phyloP scores from a whole-genome alignment of 257 asterid species.

The Solanum pimpinellifolium region DNA sequence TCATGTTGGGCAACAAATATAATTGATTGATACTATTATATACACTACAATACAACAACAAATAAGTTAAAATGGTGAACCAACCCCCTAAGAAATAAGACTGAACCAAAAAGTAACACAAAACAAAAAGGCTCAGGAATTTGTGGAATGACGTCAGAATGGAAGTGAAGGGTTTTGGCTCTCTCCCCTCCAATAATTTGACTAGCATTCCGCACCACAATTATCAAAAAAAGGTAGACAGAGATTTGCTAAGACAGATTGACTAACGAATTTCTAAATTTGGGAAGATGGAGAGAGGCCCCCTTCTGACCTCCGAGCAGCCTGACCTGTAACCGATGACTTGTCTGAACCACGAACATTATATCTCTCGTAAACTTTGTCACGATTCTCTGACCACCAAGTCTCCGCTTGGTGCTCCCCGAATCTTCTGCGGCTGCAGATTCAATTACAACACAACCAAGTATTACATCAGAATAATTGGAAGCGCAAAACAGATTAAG shows the following conservation, averaged over 20 bases:
- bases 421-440: constrained; percentile 78
- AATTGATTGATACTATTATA: constrained; percentile 12
- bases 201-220: background rate
- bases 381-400: constrained; percentile 99
- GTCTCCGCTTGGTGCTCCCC: constrained; percentile 99
- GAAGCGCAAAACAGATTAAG: background rate
- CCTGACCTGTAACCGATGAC: constrained; percentile 61
- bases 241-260: background rate
- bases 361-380: constrained; percentile 71
- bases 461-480: background rate
- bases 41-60: constrained; percentile 13
- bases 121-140: background rate
- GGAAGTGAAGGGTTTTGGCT: background rate
- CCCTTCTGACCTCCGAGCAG: constrained; percentile 68
- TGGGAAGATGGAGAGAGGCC: constrained; percentile 67
- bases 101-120: background rate
- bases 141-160: background rate
- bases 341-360: constrained; percentile 85
- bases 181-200: background rate
- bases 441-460: background rate
- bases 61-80: background rate
- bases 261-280: constrained; percentile 23
- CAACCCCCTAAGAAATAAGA: background rate
- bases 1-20: background rate
- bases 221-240: background rate